phyloP scores from a whole-genome alignment of 345 rosid genomes.

The Passiflora organensis region DNA sequence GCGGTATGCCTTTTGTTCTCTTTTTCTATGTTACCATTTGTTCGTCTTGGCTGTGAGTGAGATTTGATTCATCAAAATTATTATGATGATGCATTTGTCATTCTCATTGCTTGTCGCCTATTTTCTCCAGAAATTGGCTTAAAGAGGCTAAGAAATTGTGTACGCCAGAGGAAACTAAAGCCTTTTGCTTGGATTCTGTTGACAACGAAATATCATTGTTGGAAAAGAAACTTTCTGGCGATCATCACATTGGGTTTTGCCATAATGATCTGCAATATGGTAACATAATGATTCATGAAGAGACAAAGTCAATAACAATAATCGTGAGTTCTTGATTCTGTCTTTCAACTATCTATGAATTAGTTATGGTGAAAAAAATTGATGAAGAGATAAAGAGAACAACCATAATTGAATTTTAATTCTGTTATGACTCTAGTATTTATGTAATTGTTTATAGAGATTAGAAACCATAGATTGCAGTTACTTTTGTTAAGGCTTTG shows the following conservation, averaged over 20 bases:
- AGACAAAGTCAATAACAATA: constrained; percentile 22
- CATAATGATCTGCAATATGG: constrained; percentile 34
- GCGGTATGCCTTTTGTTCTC: constrained; percentile 14
- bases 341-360: too few species aligned
- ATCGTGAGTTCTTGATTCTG: constrained; percentile 26
- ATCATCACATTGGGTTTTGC: constrained; percentile 22
- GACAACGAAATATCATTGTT: constrained; percentile 20
- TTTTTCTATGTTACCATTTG: too few species aligned
- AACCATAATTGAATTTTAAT: too few species aligned
- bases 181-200: constrained; percentile 18
- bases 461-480: too few species aligned
- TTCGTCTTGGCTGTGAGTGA: too few species aligned
- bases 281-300: constrained; percentile 28
- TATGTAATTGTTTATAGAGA: too few species aligned
- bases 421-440: too few species aligned
- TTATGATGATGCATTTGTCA: too few species aligned
- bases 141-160: constrained; percentile 19
- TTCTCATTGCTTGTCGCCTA: neutral
- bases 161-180: constrained; percentile 19
- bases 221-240: constrained; percentile 18
- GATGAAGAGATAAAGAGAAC: too few species aligned
- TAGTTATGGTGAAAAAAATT: too few species aligned
- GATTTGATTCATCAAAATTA: neutral
- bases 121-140: constrained; percentile 24
- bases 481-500: too few species aligned